Percentiles rank a stretch among this genome's conserved stretches.
Evolutionary conservation across 1,284 basidiomycete species (phyloP).

Genomic region (Coniophora puteana): DNA sequence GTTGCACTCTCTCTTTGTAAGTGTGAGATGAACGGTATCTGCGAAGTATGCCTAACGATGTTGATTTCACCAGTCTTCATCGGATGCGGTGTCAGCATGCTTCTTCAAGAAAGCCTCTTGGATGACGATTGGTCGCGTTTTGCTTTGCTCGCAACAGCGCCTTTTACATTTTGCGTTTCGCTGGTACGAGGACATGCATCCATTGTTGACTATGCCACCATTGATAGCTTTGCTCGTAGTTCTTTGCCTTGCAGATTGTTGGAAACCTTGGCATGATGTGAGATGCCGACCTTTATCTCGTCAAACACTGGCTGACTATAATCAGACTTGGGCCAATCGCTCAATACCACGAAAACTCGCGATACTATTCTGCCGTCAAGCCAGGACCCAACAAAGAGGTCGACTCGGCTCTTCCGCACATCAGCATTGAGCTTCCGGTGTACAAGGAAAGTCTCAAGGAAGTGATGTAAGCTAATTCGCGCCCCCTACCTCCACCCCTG

Average conservation of each 20-base stretch:
- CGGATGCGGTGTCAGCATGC: slow-evolving; percentile 45
- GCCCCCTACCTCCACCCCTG: background rate
- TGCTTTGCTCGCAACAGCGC: slow-evolving; percentile 57
- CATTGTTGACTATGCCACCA: background rate
- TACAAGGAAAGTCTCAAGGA: slow-evolving; percentile 70
- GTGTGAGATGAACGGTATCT: slow-evolving; percentile 19
- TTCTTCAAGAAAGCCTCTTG: slow-evolving; percentile 62
- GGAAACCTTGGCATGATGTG: slow-evolving; percentile 58
- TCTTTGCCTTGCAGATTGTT: slow-evolving; percentile 58
- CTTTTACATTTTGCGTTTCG: slow-evolving; percentile 73
- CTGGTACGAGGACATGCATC: slow-evolving; percentile 56
- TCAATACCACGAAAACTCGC: slow-evolving; percentile 68
- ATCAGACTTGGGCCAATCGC: slow-evolving; percentile 61
- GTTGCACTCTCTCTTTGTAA: slow-evolving; percentile 64
- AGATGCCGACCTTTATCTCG: slow-evolving; percentile 5
- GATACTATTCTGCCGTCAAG: slow-evolving; percentile 58
- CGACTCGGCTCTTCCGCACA: slow-evolving; percentile 57
- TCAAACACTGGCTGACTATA: background rate
- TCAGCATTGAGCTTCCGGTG: slow-evolving; percentile 72
- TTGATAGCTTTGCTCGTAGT: slow-evolving; percentile 31
- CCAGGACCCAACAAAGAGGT: slow-evolving; percentile 52
- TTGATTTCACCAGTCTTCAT: slow-evolving; percentile 52
- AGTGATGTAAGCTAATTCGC: slow-evolving; percentile 52
- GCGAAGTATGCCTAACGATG: no score
- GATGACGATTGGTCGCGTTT: slow-evolving; percentile 64